phyloP scores from a whole-genome alignment of 805 yeast genomes.

The Ogataea pilisensis region DNA sequence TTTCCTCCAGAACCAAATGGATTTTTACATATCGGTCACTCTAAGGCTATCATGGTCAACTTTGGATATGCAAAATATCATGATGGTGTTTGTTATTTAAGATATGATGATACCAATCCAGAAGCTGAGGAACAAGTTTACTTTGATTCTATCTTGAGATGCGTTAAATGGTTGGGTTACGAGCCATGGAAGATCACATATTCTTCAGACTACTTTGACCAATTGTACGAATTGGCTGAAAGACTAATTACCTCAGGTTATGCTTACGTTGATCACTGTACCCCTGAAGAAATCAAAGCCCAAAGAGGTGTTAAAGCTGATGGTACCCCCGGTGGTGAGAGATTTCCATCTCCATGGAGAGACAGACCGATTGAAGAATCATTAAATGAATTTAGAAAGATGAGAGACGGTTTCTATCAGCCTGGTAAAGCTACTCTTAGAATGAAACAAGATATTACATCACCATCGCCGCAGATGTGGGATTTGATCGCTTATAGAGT shows the following conservation, averaged over 20 bases:
- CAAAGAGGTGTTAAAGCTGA: constrained; percentile 90
- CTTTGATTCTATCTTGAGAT: constrained; percentile 75
- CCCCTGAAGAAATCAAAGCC: constrained; percentile 83
- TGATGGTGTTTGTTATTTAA: constrained; percentile 82
- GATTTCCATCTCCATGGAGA: constrained; percentile 80
- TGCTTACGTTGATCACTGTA: constrained; percentile 92
- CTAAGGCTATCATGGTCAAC: constrained; percentile 96
- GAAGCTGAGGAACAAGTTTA: constrained; percentile 96
- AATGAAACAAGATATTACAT: constrained; percentile 89
- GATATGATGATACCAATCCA: constrained; percentile 98
- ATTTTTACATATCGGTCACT: constrained; percentile 94
- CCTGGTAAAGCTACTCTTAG: constrained; percentile 94
- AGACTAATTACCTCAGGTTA: constrained; percentile 61
- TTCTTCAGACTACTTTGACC: constrained; percentile 92
- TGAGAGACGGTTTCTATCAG: constrained; percentile 84
- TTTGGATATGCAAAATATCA: constrained; percentile 93
- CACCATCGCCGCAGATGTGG: constrained; percentile 99
- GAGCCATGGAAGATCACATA: constrained; percentile 92
- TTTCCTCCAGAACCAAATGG: constrained; percentile 99
- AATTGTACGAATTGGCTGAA: constrained; percentile 86
- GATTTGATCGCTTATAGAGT: constrained; percentile 97
- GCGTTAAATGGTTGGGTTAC: constrained; percentile 93
- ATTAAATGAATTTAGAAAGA: constrained; percentile 75
- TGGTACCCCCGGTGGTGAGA: constrained; percentile 91
- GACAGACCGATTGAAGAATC: constrained; percentile 67